Percentiles rank a stretch among this genome's conserved stretches.
These are phyloP conservation scores for Pichia sp. DNA, from an alignment of 1,139 yeast genomes.

Conservation along the genomic window DNA sequence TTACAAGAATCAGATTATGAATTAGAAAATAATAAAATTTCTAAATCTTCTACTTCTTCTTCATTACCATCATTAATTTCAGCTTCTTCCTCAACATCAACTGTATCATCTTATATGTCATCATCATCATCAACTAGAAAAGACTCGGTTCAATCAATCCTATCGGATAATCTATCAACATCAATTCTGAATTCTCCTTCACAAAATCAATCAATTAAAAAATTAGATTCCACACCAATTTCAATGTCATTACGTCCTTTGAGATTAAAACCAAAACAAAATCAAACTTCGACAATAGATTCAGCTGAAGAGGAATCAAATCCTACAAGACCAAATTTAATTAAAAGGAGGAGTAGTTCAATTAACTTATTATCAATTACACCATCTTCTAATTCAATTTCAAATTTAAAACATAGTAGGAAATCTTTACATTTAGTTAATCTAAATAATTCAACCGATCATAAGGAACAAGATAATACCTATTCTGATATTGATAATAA, in stretches of 20 bases:
- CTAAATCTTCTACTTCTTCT: conserved; percentile 11
- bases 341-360: conserved; percentile 4
- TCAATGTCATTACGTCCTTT: conserved; percentile 15
- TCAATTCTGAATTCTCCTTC: too few relatives aligned
- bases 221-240: background rate
- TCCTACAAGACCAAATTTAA: background rate
- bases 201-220: background rate
- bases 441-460: background rate
- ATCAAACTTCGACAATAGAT: background rate
- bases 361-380: conserved; percentile 5
- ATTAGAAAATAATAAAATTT: background rate
- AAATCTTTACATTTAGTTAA: background rate
- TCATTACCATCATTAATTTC: conserved; percentile 16
- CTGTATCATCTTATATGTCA: conserved; percentile 16
- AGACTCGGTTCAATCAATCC: conserved; percentile 12
- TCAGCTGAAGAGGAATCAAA: background rate
- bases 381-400: background rate
- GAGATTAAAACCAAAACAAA: conserved; percentile 11
- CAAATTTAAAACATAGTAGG: conserved; percentile 1
- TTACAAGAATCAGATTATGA: too few relatives aligned
- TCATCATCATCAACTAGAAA: conserved; percentile 15
- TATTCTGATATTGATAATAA: background rate
- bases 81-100: conserved; percentile 15
- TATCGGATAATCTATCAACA: conserved; percentile 5
- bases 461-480: background rate